phyloP scores from a whole-genome alignment of 2,329 filamentous ascomycete species.

The Mycosphaerella sp. region DNA sequence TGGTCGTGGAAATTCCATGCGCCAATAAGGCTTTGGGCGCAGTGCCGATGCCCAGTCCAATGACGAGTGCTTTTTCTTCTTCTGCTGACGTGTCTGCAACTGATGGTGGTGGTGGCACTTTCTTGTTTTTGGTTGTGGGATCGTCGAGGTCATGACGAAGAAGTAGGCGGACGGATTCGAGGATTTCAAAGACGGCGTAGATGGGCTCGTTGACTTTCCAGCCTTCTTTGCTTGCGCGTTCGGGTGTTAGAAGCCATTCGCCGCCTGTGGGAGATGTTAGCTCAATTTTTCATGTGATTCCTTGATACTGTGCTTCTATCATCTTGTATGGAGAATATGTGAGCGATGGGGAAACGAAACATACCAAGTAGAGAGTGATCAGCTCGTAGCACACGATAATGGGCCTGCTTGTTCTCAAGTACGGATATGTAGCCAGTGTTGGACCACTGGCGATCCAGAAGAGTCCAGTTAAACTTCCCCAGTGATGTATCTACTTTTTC shows the following conservation, averaged over 20 bases:
- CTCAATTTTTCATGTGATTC: background rate
- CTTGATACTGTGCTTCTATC: background rate
- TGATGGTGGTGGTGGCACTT: background rate
- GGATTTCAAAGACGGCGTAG: conserved; percentile 91
- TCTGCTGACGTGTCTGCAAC: conserved; percentile 37
- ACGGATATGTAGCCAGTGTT: conserved; percentile 90
- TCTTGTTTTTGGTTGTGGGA: background rate
- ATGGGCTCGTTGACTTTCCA: conserved; percentile 70
- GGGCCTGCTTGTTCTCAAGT: conserved; percentile 62
- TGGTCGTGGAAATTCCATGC: conserved; percentile 86
- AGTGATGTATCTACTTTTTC: conserved; percentile 39
- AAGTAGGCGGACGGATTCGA: conserved; percentile 83
- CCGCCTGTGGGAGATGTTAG: conserved; percentile 50
- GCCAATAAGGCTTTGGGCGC: conserved; percentile 78
- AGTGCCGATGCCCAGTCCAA: conserved; percentile 89
- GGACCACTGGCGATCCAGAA: conserved; percentile 79
- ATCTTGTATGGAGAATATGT: too few relatives aligned
- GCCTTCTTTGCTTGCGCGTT: conserved; percentile 33
- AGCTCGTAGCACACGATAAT: conserved; percentile 78
- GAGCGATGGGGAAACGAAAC: background rate
- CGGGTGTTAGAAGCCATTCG: conserved; percentile 65
- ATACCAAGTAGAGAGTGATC: conserved; percentile 74
- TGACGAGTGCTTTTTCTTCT: conserved; percentile 59
- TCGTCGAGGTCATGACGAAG: conserved; percentile 47
- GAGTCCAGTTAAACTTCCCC: conserved; percentile 58